phyloP scores from a whole-genome alignment of 352 stramenopile species.

The Globisporangium yorkense region DNA sequence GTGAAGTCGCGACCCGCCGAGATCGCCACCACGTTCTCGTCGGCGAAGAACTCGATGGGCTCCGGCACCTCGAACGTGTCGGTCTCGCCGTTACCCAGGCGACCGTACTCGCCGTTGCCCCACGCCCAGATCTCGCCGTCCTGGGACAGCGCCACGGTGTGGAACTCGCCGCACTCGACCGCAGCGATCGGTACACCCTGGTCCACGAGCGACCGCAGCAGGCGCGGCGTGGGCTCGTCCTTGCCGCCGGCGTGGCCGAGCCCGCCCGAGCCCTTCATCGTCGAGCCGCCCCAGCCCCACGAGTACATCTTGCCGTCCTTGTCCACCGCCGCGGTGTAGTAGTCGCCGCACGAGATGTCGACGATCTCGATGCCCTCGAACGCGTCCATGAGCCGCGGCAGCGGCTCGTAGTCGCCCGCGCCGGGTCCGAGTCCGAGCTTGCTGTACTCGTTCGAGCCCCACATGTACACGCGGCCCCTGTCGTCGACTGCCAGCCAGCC shows the following conservation, averaged over 20 bases:
- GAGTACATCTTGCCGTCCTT: conserved; percentile 86
- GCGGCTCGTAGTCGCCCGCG: conserved; percentile 39
- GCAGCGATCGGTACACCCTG: conserved; percentile 69
- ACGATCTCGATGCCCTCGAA: conserved; percentile 71
- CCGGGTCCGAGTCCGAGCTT: conserved; percentile 59
- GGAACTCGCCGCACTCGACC: conserved; percentile 82
- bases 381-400: conserved; percentile 60
- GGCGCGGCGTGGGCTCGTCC: conserved; percentile 61
- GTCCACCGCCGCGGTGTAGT: conserved; percentile 84
- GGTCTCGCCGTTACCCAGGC: conserved; percentile 87
- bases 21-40: conserved; percentile 64
- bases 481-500: conserved; percentile 43
- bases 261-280: conserved; percentile 71
- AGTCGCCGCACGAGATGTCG: conserved; percentile 80
- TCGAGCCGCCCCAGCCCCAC: conserved; percentile 87
- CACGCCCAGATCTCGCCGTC: conserved; percentile 91
- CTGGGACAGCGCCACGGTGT: conserved; percentile 84
- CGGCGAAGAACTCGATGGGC: conserved; percentile 80
- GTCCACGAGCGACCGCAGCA: conserved; percentile 70
- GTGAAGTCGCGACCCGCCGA: conserved; percentile 86
- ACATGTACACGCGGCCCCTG: conserved; percentile 62
- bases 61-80: conserved; percentile 76
- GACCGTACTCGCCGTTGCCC: conserved; percentile 90
- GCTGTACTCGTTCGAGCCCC: conserved; percentile 89
- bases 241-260: conserved; percentile 70